Percentiles rank a stretch among this genome's conserved stretches.
Conservation (phyloP, 331 rosid species). For the Telfairia occidentalis region DNA sequence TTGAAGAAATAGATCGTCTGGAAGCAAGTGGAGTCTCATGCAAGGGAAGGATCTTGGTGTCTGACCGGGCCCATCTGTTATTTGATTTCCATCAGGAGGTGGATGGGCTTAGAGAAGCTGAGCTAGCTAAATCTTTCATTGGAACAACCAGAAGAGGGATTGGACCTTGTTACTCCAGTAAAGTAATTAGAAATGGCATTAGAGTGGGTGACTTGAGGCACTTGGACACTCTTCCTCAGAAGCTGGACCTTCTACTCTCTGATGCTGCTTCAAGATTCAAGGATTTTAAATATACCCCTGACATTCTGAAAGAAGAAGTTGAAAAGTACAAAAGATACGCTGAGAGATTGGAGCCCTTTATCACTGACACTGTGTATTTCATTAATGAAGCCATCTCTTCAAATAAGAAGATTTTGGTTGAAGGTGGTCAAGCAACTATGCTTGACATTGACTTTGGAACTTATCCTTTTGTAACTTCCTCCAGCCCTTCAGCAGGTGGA, state of each 20-base stretch:
- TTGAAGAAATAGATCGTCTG: conserved; percentile 71
- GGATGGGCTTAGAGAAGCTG: conserved; percentile 80
- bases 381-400: conserved; percentile 64
- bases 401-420: conserved; percentile 80
- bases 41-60: conserved; percentile 75
- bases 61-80: conserved; percentile 82
- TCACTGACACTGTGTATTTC: conserved; percentile 76
- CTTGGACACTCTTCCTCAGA: conserved; percentile 82
- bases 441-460: conserved; percentile 95
- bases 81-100: conserved; percentile 88
- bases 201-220: conserved; percentile 81
- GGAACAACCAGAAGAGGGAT: conserved; percentile 98
- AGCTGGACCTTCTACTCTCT: conserved; percentile 58
- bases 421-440: conserved; percentile 98
- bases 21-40: conserved; percentile 77
- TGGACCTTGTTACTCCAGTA: conserved; percentile 88
- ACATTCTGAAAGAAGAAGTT: conserved; percentile 66
- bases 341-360: conserved; percentile 80
- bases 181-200: conserved; percentile 78
- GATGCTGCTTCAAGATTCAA: conserved; percentile 73
- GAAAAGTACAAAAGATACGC: conserved; percentile 82
- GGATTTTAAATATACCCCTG: conserved; percentile 59
- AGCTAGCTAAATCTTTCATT: conserved; percentile 82
- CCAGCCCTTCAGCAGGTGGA: conserved; percentile 96
- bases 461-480: conserved; percentile 93